Conservation (phyloP, 768 basidiomycete species). For the Boletus rubroflammeus region DNA sequence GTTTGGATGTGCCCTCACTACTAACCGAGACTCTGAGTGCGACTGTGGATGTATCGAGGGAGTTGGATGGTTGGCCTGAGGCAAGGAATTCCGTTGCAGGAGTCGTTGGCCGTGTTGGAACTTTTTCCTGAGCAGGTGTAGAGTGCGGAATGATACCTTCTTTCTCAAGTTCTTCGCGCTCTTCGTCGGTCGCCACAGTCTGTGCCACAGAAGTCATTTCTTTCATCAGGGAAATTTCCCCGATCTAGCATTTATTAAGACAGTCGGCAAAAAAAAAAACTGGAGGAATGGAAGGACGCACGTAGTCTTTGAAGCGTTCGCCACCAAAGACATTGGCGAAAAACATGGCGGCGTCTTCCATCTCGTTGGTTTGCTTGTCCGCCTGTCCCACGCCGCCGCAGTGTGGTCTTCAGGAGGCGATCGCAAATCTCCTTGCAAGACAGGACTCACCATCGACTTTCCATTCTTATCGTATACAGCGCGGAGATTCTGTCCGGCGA, state of each 20-base stretch:
- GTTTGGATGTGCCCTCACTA: slow-evolving; percentile 19
- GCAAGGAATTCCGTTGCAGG: slow-evolving; percentile 10
- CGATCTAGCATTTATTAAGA: slow-evolving; percentile 57
- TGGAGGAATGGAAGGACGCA: slow-evolving; percentile 39
- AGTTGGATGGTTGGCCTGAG: slow-evolving; percentile 1
- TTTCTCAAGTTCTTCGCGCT: slow-evolving; percentile 81
- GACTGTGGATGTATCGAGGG: slow-evolving; percentile 15
- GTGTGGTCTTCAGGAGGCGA: slow-evolving; percentile 2
- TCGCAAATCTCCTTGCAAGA: slow-evolving; percentile 4
- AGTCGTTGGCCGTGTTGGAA: slow-evolving; percentile 17
- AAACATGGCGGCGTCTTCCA: slow-evolving; percentile 93
- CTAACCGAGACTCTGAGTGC: slow-evolving; percentile 18
- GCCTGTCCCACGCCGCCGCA: slow-evolving; percentile 36
- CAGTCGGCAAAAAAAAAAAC: not conserved
- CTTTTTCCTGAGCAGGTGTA: slow-evolving; percentile 14
- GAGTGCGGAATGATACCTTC: slow-evolving; percentile 44
- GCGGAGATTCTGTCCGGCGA: slow-evolving; percentile 61
- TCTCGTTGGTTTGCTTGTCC: slow-evolving; percentile 76
- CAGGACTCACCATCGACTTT: slow-evolving; percentile 66
- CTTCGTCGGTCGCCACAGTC: slow-evolving; percentile 90
- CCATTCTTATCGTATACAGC: slow-evolving; percentile 95
- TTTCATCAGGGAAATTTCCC: slow-evolving; percentile 94
- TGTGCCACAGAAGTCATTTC: slow-evolving; percentile 84
- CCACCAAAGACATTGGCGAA: slow-evolving; percentile 97
- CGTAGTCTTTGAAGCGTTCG: slow-evolving; percentile 85